Evolutionary conservation across 345 rosid species (phyloP).

Genomic region (Microthlaspi erraticum): DNA sequence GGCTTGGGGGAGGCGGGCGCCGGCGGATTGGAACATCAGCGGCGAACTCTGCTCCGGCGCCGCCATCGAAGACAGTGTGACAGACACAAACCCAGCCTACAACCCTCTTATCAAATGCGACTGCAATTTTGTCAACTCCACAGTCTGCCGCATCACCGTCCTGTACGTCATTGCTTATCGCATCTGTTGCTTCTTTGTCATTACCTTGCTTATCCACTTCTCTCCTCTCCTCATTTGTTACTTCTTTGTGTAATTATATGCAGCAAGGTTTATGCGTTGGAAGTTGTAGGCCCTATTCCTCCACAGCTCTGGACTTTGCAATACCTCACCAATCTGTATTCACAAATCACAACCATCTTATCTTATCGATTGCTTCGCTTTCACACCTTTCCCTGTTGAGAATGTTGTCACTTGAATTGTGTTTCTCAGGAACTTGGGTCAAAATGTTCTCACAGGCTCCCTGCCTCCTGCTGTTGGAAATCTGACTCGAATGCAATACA

Average conservation of each 20-base stretch:
- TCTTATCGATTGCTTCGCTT: no score
- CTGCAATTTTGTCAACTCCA: conserved; percentile 45
- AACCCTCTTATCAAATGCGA: conserved; percentile 67
- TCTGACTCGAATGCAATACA: conserved; percentile 53
- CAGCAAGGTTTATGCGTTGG: conserved; percentile 46
- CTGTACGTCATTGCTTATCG: conserved; percentile 21
- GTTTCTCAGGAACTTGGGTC: conserved; percentile 43
- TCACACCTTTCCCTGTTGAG: neutral
- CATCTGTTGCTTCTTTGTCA: no score
- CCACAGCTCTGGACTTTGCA: conserved; percentile 44
- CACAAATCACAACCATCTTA: conserved; percentile 7
- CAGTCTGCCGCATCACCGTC: conserved; percentile 45
- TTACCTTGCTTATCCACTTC: no score
- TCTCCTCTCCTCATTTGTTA: no score
- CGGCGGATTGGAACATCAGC: conserved; percentile 52
- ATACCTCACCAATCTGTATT: conserved; percentile 44
- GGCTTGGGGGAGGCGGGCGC: conserved; percentile 27
- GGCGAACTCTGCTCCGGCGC: conserved; percentile 66
- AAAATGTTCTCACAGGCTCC: conserved; percentile 41
- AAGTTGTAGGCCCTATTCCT: conserved; percentile 43
- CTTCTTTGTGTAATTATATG: no score
- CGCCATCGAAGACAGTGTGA: conserved; percentile 41
- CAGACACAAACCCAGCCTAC: conserved; percentile 2
- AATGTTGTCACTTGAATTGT: neutral
- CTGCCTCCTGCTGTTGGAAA: conserved; percentile 45